Evolutionary conservation across 768 basidiomycete species (phyloP), one percentile per base, ranked within the genome.

Genomic region (Amanita brunnescens): DNA sequence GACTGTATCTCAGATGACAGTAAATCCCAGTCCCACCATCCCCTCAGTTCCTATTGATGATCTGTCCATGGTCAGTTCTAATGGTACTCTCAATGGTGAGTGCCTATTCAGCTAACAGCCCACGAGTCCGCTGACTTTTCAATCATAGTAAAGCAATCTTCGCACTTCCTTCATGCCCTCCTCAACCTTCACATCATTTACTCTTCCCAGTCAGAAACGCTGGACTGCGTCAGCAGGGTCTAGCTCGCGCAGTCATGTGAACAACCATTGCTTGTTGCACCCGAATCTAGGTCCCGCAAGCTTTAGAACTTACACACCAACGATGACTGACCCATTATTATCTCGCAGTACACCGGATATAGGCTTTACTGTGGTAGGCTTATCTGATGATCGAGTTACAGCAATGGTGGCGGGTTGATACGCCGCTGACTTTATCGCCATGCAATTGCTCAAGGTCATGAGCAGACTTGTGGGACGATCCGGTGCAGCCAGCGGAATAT

Each of bases 111-210:
- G 38, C 7, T 47, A 24, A n/a, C 14, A 14, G 23, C 12, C 29
- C 43, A 38, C 32, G 12, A 49, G n/a, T 32, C 50, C 32, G 48
- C 46, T 35, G 14, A 54, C 33, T 40, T 52, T 30, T 54, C 52
- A 30, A 54, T n/a, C 35, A 13, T 56, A 90, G 87, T 89, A 63
- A 82, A 81, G 58, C 83, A 86, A 58, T 81, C 83, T 52, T 87
- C 87, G 0, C 85, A 87, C 60, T 91, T 89, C 69, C 76, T 91
- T 0, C 86, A 91, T 53, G 75, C 87, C 0, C 70, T 89, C 1
- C 76, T 92, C 49, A 91, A 92, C 57, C 77, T 92, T 12, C 90
- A 92, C 62, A 85, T 92, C 63, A 87, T 92, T 47, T 87, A 91
- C 58, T 84, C 87, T 2, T 83, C 84, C 1, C 85, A 89, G 61